Evolutionary conservation across 2,329 filamentous ascomycete genomes (phyloP).

Genomic region (Exophiala phaeomuriformis): DNA sequence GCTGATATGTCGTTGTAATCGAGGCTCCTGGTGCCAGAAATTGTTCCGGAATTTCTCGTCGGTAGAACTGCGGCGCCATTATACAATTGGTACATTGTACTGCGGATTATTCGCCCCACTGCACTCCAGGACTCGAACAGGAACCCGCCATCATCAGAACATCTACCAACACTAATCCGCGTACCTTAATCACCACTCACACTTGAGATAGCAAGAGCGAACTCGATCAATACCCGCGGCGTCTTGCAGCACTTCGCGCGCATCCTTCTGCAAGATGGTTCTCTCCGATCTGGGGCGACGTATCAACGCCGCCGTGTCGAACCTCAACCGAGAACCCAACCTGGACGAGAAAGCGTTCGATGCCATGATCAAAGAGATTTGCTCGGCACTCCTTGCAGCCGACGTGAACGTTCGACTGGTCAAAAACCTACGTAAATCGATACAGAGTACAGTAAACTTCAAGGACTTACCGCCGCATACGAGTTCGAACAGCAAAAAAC

Average conservation of each 20-base stretch:
- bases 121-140: neutral
- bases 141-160: neutral
- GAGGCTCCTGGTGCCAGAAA: conserved; percentile 1
- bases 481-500: conserved; percentile 73
- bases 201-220: neutral
- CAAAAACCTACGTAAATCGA: conserved; percentile 82
- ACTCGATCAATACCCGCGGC: neutral
- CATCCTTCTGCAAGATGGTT: conserved; percentile 60
- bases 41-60: conserved; percentile 15
- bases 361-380: conserved; percentile 97
- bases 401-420: conserved; percentile 97
- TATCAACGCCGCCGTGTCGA: conserved; percentile 92
- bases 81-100: neutral
- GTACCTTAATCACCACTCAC: neutral
- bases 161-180: neutral
- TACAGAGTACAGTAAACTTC: conserved; percentile 86
- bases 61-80: conserved; percentile 14
- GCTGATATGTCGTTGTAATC: neutral
- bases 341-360: conserved; percentile 99
- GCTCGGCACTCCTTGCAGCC: conserved; percentile 86
- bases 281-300: conserved; percentile 97
- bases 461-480: conserved; percentile 82
- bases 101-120: conserved; percentile 1
- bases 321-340: conserved; percentile 84
- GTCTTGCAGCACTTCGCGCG: neutral